Evolutionary conservation across 176 grass and related monocot genomes (phyloP).

Genomic region (Echinochloa phyllopogon): DNA sequence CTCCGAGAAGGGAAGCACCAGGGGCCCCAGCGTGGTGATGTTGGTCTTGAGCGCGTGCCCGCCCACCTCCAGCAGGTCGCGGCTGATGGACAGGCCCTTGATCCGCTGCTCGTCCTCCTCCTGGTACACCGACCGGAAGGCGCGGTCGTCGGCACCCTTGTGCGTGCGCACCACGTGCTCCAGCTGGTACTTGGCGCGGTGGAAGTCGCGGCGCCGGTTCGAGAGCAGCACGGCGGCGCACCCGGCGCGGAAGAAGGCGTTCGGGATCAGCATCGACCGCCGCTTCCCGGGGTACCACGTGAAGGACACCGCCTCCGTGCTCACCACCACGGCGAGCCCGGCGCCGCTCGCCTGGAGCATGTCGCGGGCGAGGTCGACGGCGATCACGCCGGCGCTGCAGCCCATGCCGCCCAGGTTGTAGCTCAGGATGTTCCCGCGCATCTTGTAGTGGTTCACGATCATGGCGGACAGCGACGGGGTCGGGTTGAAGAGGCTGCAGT

Average conservation of each 20-base stretch:
- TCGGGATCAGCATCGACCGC: conserved; percentile 92
- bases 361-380: conserved; percentile 85
- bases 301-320: conserved; percentile 93
- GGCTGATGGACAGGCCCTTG: conserved; percentile 91
- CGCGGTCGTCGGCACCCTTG: conserved; percentile 87
- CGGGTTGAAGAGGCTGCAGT: conserved; percentile 99
- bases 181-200: conserved; percentile 90
- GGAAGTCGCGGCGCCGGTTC: conserved; percentile 85
- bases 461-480: conserved; percentile 93
- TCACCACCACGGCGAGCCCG: conserved; percentile 77
- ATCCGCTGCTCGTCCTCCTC: conserved; percentile 97
- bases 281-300: conserved; percentile 90
- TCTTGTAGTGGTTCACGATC: conserved; percentile 99
- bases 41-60: conserved; percentile 96
- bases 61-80: conserved; percentile 92
- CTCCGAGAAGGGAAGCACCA: conserved; percentile 95
- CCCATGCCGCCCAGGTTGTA: conserved; percentile 99
- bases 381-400: conserved; percentile 89
- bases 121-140: conserved; percentile 94
- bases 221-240: conserved; percentile 82
- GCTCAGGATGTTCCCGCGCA: conserved; percentile 97
- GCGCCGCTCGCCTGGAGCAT: conserved; percentile 93
- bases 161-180: conserved; percentile 98
- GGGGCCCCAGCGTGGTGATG: conserved; percentile 95
- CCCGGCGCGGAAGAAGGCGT: conserved; percentile 88